Conservation (phyloP, 192 early-diverging fungal genomes). For the Chytriomyces sp. region DNA sequence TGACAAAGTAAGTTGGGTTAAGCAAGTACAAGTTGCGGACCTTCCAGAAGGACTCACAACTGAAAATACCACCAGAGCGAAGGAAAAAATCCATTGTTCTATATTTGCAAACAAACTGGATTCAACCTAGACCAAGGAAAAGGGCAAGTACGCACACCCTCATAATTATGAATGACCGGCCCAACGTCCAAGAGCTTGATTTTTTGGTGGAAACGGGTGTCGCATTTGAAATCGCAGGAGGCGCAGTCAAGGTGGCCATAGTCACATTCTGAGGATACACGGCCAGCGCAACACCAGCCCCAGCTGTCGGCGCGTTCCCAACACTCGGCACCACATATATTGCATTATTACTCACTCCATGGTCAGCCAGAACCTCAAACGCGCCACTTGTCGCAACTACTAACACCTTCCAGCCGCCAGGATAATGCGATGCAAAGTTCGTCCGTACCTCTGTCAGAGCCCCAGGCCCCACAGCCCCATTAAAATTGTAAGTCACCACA, state of each 20-base stretch:
- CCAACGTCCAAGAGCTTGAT: background rate
- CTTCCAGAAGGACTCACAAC: too few relatives aligned
- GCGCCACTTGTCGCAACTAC: background rate
- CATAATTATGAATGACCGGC: background rate
- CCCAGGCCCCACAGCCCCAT: background rate
- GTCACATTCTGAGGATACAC: background rate
- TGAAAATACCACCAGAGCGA: background rate
- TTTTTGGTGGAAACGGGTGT: background rate
- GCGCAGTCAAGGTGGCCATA: background rate
- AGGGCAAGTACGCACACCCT: background rate
- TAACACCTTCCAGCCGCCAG: conserved; percentile 9
- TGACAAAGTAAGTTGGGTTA: too few relatives aligned
- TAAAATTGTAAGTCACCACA: conserved; percentile 1
- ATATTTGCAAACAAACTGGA: background rate
- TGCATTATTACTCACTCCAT: background rate
- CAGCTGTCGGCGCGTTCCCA: background rate
- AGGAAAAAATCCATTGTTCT: background rate
- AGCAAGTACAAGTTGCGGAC: too few relatives aligned
- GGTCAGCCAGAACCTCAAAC: background rate
- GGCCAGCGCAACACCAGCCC: background rate
- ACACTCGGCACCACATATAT: background rate
- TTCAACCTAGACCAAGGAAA: too few relatives aligned
- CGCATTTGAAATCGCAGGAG: background rate
- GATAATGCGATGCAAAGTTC: conserved; percentile 10
- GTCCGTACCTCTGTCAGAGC: conserved; percentile 19